Base-by-base conservation (phyloP, 495 filamentous ascomycete genomes). In the Penicillium cosmopolitanum region DNA sequence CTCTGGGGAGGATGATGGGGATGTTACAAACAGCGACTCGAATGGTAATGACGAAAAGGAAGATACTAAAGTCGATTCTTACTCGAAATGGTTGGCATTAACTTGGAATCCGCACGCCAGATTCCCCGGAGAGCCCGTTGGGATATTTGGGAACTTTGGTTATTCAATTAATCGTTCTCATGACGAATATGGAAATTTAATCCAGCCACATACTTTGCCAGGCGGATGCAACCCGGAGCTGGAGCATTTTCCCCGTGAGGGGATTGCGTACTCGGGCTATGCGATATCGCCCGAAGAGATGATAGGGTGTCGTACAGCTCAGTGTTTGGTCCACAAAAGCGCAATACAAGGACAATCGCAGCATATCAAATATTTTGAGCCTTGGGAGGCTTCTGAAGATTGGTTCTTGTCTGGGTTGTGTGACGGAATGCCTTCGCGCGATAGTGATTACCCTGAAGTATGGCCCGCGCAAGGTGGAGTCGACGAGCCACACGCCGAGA, bases 361-460 rank as follows among this genome's bases (percentile, higher is more conserved):
- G n/a, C 52, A 61, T 15, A 61, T 67, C 16, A 33, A 34, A 9
- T 50, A 65, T 43, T 52, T 71, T 21, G 53, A 71, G 43, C 58
- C 58, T 34, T 71, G 62, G 55, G 70, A 73, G 57, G 7, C 50
- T 12, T n/a, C 51, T 12, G 66, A 52, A 15, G 54, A 66, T 5
- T 71, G 63, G 59, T 71, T 69, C 51, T 55, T 73, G 4, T 68
- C 70, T 3, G 72, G 72, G 0, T 15, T 73, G 12, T 60, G 63
- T 13, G 70, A 66, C 50, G 60, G 62, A 10, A 62, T 67, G 61
- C 51, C 53, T 5, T 66, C 62, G 13, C 62, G 62, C 2, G 71
- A 72, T 52, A 25, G 23, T 0, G 52, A 10, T 3, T 19, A 4
- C 2, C 54, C 48, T 6, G 12, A 15, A 15, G 56, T 69, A 12